phyloP scores from a whole-genome alignment of 2,329 filamentous ascomycete species.

The Aspergillus puulaauensis region DNA sequence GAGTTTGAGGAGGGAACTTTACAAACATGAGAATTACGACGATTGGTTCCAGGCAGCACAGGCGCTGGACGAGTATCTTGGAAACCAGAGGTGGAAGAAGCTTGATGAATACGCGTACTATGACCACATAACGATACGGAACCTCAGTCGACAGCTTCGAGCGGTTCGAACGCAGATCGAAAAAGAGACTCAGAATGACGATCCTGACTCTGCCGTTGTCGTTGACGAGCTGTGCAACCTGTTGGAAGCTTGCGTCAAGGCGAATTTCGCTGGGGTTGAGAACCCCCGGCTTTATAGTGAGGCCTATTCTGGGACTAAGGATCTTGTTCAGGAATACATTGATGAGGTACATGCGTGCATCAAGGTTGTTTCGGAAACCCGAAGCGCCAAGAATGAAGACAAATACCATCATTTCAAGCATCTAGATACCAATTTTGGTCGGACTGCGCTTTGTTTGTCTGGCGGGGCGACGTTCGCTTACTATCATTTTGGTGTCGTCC shows the following conservation, averaged over 20 bases:
- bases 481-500: conserved; percentile 92
- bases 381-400: conserved; percentile 66
- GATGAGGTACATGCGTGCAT: conserved; percentile 66
- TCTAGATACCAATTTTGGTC: conserved; percentile 84
- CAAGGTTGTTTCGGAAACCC: conserved; percentile 66
- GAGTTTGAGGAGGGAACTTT: conserved; percentile 67
- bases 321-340: conserved; percentile 83
- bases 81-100: conserved; percentile 59
- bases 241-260: conserved; percentile 90
- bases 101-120: conserved; percentile 71
- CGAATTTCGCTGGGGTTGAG: conserved; percentile 94
- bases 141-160: conserved; percentile 73
- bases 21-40: conserved; percentile 69
- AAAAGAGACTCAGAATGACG: conserved; percentile 31
- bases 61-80: conserved; percentile 75
- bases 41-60: conserved; percentile 83
- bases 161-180: conserved; percentile 42
- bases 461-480: conserved; percentile 94
- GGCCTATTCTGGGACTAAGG: conserved; percentile 97
- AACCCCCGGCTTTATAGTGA: conserved; percentile 94
- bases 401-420: conserved; percentile 85
- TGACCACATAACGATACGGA: conserved; percentile 77
- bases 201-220: conserved; percentile 43
- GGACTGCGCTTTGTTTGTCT: conserved; percentile 88
- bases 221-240: conserved; percentile 75